Evolutionary conservation across 1,139 yeast species (phyloP), one percentile per base, ranked within the genome.

Genomic region (Suhomyces coccinellae): DNA sequence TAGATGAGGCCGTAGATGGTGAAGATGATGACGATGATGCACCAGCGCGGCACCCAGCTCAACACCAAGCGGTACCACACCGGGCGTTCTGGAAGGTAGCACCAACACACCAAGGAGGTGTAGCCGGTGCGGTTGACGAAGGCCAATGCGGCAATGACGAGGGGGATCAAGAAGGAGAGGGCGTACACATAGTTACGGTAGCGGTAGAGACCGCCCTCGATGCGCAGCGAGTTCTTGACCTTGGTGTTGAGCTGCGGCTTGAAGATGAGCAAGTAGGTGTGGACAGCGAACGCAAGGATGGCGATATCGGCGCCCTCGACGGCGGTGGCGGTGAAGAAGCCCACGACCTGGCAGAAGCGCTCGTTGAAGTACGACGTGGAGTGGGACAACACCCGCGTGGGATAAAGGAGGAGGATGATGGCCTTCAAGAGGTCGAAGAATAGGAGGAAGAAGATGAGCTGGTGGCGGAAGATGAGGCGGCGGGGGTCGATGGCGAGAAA

Each of bases 271-370:
- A 90, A 63, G 34, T 83, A 89, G 7, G 93, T 85, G 63, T 90
- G 97, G 16, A 89, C 65, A 2, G 97, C 96, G 65, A 90, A 85
- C 29, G 87, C 77, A 37, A 89, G 67, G 40, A 90, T 90, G 22
- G 95, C 95, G 36, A 88, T 63, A 65, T 90, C 97, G 2, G 95
- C 90, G 13, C 96, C 96, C 63, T 89, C 96, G 26, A 87, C 85
- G 28, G 91, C 78, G 33, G 83, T 75, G 1, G 95, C 88, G 0
- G 96, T 85, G 64, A 89, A 83, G 71, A 87, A 90, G 4, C 97
- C 97, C 38, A 88, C 80, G 12, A 83, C 83, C 58, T 86, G 83
- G 56, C 88, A 82, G 53, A 87, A 82, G 32, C 66, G 69, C 17
- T 71, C 66, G 53, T 79, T 79, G 43, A 75, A 72, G 58, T 83